phyloP scores from a whole-genome alignment of 768 basidiomycete species.

The Neoboletus brunneissimus region DNA sequence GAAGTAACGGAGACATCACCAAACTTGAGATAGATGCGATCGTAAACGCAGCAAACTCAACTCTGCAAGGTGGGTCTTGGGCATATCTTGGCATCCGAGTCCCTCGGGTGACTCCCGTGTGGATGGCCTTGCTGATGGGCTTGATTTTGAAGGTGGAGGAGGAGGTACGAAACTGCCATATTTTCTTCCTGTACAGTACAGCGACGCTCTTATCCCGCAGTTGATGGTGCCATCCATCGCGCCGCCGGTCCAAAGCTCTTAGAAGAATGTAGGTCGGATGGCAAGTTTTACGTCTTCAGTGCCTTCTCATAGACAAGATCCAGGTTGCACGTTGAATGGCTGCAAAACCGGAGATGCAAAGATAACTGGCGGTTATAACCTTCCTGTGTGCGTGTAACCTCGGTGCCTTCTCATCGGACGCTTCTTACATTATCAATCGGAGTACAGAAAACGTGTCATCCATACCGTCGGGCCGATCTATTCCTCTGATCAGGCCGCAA shows the following conservation, averaged over 20 bases:
- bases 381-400: constrained; percentile 62
- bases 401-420: neutral
- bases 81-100: neutral
- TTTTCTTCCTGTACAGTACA: neutral
- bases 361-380: constrained; percentile 71
- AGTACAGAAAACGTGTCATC: constrained; percentile 61
- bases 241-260: constrained; percentile 67
- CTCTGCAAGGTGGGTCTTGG: constrained; percentile 55
- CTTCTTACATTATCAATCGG: neutral
- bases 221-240: constrained; percentile 79
- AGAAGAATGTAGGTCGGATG: constrained; percentile 58
- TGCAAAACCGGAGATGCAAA: constrained; percentile 74
- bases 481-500: constrained; percentile 36
- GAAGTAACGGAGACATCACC: constrained; percentile 80
- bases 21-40: constrained; percentile 65
- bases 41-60: constrained; percentile 80
- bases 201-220: constrained; percentile 34
- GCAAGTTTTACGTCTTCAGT: neutral
- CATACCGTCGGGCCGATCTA: constrained; percentile 81
- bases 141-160: constrained; percentile 57
- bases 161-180: constrained; percentile 50
- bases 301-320: constrained; percentile 37
- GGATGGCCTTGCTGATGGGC: neutral
- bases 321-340: constrained; percentile 65
- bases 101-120: neutral